Conservation (phyloP, 2,329 filamentous ascomycete species). For the Fusarium sororula region DNA sequence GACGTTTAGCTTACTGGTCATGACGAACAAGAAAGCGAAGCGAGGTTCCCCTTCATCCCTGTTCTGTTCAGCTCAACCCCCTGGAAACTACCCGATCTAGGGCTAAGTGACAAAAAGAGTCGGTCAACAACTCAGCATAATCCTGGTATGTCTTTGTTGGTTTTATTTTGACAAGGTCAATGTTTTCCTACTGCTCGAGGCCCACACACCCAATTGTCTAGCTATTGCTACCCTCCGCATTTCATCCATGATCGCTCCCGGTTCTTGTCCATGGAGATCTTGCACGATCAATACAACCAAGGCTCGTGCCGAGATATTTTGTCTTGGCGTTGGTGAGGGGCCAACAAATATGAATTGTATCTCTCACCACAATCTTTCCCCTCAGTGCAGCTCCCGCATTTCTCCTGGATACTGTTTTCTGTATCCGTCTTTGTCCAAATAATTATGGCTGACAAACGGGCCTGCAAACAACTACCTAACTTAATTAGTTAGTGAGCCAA, state of each 20-base stretch:
- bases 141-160: too few relatives aligned
- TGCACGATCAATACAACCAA: not conserved
- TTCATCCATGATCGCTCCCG: slow-evolving; percentile 4
- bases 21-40: not conserved
- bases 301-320: not conserved
- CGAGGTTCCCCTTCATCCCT: not conserved
- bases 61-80: not conserved
- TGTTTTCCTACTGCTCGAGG: too few relatives aligned
- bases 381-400: slow-evolving; percentile 19
- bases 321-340: not conserved
- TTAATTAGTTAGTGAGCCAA: not conserved
- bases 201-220: too few relatives aligned
- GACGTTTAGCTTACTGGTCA: not conserved
- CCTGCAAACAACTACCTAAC: not conserved
- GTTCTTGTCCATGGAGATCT: not conserved
- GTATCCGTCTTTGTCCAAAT: not conserved
- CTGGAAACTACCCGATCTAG: not conserved
- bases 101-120: not conserved
- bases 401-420: not conserved
- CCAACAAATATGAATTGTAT: not conserved
- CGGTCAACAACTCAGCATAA: too few relatives aligned
- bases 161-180: too few relatives aligned
- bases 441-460: not conserved
- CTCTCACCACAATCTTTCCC: not conserved
- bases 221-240: slow-evolving; percentile 7